Evolutionary conservation across 202 grass and related monocot species (phyloP), one percentile per base, ranked within the genome.

Genomic region (Zoysia matrella): DNA sequence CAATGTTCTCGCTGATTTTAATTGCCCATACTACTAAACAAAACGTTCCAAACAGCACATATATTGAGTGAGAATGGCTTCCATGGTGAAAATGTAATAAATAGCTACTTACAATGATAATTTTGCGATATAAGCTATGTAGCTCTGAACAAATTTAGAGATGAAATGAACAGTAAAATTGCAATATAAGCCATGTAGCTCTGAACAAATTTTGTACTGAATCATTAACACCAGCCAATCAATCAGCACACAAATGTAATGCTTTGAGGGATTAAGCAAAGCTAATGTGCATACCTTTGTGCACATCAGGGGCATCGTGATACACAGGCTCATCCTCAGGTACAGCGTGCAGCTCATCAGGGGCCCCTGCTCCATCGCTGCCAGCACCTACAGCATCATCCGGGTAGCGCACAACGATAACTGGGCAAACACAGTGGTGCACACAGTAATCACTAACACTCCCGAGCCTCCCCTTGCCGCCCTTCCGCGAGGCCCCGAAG

Each of bases 401-500:
- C 30, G 30, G 30, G 30, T 36, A 36, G 30, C 30, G 30, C 30
- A 36, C 30, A 36, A 36, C 30, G 30, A 36, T 36, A 36, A 36
- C 30, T 36, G 30, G 30, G 30, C 30, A 36, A 36, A 36, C 30
- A 36, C 30, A 36, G 30, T 36, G 30, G 30, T 36, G 30, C 30
- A 36, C 30, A 36, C 30, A 36, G 30, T 36, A 36, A 36, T 36
- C 30, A 36, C 30, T 36, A 2, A 97, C 94, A 53, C 94, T 97
- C 46, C 91, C 94, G 16, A 97, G 87, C 44, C 94, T 91, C 58
- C 91, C 94, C 75, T 93, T 97, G 15, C 81, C 67, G 39, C 75
- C 85, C 84, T 87, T 93, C 80, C 94, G 89, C 7, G 86, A 82
- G 14, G 94, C 94, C 11, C 94, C 91, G 2, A 97, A 91, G 0